Conservation (phyloP, 805 yeast species). For the Vanderwaltozyma yarrowii region DNA sequence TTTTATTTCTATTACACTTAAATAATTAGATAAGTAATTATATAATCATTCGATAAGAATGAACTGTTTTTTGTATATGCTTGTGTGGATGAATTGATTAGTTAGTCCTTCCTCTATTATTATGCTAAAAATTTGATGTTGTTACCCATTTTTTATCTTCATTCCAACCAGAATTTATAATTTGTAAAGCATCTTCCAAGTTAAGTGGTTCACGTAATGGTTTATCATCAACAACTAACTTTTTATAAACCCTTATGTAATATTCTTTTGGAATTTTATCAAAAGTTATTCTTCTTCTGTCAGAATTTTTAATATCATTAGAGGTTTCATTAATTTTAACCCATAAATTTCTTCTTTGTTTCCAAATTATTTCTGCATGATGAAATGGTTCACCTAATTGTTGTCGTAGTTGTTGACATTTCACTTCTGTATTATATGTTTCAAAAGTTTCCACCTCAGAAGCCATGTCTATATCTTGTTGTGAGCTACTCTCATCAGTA, state of each 20-base stretch:
- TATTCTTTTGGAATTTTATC: conserved; percentile 36
- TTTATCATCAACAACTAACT: conserved; percentile 60
- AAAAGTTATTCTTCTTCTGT: conserved; percentile 15
- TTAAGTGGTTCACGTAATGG: conserved; percentile 62
- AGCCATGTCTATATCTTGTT: conserved; percentile 6
- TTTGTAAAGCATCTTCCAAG: conserved; percentile 57
- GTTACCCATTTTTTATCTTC: conserved; percentile 66
- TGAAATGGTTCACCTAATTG: conserved; percentile 32
- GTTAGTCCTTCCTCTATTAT: neutral
- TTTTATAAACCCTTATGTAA: conserved; percentile 54
- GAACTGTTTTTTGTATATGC: too few relatives aligned
- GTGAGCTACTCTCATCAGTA: neutral
- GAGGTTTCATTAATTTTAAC: conserved; percentile 23
- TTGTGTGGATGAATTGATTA: neutral
- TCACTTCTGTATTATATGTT: conserved; percentile 27
- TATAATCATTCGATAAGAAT: too few relatives aligned
- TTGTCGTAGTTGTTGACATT: conserved; percentile 24
- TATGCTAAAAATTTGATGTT: conserved; percentile 25
- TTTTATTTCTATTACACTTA: too few relatives aligned
- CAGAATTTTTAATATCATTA: conserved; percentile 1
- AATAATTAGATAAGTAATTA: too few relatives aligned
- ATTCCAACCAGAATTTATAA: conserved; percentile 80
- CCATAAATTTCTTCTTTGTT: conserved; percentile 61
- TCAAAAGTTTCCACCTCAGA: conserved; percentile 13
- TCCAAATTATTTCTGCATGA: conserved; percentile 60